Conservation (phyloP, 805 yeast genomes). For the Metschnikowia baotianmanensis region DNA sequence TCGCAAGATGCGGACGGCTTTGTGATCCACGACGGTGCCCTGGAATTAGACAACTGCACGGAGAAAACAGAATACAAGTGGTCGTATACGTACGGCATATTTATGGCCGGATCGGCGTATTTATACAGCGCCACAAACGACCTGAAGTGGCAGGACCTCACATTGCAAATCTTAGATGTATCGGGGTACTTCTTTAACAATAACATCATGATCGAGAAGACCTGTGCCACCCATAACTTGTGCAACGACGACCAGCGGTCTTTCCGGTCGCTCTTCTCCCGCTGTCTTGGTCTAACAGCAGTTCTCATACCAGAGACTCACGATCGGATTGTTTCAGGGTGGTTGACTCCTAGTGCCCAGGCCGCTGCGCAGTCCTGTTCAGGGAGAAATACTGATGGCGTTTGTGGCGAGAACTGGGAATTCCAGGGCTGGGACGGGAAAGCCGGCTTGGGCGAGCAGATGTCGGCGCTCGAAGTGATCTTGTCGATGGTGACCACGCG, state of each 20-base stretch:
- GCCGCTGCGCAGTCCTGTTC: constrained; percentile 71
- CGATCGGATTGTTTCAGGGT: constrained; percentile 32
- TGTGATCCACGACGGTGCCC: constrained; percentile 41
- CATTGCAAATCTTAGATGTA: constrained; percentile 36
- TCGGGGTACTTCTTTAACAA: constrained; percentile 38
- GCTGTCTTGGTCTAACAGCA: constrained; percentile 60
- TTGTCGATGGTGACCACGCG: constrained; percentile 14
- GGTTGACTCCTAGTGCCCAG: constrained; percentile 45
- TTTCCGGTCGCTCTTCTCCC: constrained; percentile 64
- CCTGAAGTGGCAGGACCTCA: constrained; percentile 39
- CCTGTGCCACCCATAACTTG: constrained; percentile 49
- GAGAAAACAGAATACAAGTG: constrained; percentile 38
- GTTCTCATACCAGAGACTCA: constrained; percentile 49
- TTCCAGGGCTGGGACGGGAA: constrained; percentile 56
- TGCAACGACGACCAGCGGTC: constrained; percentile 79
- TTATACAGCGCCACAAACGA: constrained; percentile 60
- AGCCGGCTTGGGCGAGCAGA: constrained; percentile 79
- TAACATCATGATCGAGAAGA: constrained; percentile 56
- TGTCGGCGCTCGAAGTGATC: constrained; percentile 67
- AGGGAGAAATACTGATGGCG: constrained; percentile 87
- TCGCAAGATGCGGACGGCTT: constrained; percentile 23
- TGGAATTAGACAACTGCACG: neutral
- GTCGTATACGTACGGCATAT: constrained; percentile 69
- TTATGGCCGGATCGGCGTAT: constrained; percentile 67
- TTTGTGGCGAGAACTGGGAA: constrained; percentile 75